Base-by-base conservation (phyloP, 768 basidiomycete genomes). In the Boletales sp. region DNA sequence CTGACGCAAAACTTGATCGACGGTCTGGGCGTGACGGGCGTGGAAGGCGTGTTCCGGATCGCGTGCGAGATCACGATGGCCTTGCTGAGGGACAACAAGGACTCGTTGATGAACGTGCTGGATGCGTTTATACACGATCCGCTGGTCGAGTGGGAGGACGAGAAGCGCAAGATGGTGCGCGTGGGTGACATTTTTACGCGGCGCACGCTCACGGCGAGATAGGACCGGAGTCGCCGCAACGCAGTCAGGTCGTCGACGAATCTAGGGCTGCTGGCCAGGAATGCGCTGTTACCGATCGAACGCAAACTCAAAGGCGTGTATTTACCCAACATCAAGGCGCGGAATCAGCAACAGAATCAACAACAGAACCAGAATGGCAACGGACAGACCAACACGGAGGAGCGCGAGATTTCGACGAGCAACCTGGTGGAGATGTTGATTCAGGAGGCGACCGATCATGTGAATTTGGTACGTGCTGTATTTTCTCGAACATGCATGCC, bases 71-170 rank as follows among this genome's bases (percentile, higher is more conserved):
- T 95, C 51, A 90, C 93, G 3, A 76, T 99, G 74, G 80, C 86
- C 51, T 70, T 96, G 34, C 76, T 99, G 21, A 83, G 93, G 30
- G 82, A 87, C 55, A 94, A 98, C 75, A 89, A 86, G 67, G 94
- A 98, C 64, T 86, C 86, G 37, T 73, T 99, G 48, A 93, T 94
- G 87, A 94, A 85, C 64, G 91, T 98, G 0, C 79, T 99, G 35
- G 95, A 97, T 62, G 91, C 96, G 2, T 98, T 98, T 66, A 83
- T 94, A 30, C 95, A 98, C 59, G 96, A 99, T 66, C 96, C 96
- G 1, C 78, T 99, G 3, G 87, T 94, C 31, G 95, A 98, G 67
- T 98, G 94, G 91, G 87, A 91, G 53, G 86, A 91, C 38, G 84
- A 89, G 64, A 84, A 82, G 54, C 78, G 83, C 13, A 86, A 81